phyloP scores from a whole-genome alignment of 805 yeast genomes.

The Yarrowia keelungensis region DNA sequence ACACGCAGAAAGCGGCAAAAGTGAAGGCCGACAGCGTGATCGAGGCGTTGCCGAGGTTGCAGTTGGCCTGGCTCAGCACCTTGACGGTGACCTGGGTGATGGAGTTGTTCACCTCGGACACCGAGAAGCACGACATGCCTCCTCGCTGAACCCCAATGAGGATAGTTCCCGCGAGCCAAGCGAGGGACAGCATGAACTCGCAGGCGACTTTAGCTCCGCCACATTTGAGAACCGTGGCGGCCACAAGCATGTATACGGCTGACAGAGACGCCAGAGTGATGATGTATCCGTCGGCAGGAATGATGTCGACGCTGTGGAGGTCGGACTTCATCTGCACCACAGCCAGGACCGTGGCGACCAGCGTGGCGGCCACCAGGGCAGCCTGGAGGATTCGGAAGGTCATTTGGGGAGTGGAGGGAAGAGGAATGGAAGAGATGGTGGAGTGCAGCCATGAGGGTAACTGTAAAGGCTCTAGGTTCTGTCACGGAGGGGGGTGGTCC shows the following conservation, averaged over 20 bases:
- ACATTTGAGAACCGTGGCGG: not conserved
- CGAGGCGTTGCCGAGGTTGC: constrained; percentile 5
- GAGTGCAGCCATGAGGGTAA: constrained; percentile 14
- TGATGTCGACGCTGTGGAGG: not conserved
- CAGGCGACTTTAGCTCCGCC: not conserved
- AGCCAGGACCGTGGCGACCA: not conserved
- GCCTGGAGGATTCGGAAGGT: not conserved
- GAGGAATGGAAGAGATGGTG: not conserved
- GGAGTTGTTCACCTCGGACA: not conserved
- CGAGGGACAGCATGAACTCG: constrained; percentile 1
- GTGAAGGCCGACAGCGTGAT: constrained; percentile 3
- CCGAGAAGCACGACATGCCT: constrained; percentile 16
- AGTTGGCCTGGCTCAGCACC: constrained; percentile 16
- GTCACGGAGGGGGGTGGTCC: not conserved
- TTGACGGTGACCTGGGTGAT: not conserved
- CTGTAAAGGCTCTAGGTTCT: not conserved
- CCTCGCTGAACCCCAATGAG: constrained; percentile 6
- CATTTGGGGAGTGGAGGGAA: not conserved
- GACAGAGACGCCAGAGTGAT: constrained; percentile 8
- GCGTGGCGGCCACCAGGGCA: constrained; percentile 8
- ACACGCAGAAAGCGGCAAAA: constrained; percentile 2
- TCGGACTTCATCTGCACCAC: constrained; percentile 3
- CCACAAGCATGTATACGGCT: not conserved
- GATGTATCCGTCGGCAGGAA: constrained; percentile 11
- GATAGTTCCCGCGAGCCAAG: constrained; percentile 17